Base-by-base conservation (phyloP, 1,139 yeast species). In the Neolecta irregularis region DNA sequence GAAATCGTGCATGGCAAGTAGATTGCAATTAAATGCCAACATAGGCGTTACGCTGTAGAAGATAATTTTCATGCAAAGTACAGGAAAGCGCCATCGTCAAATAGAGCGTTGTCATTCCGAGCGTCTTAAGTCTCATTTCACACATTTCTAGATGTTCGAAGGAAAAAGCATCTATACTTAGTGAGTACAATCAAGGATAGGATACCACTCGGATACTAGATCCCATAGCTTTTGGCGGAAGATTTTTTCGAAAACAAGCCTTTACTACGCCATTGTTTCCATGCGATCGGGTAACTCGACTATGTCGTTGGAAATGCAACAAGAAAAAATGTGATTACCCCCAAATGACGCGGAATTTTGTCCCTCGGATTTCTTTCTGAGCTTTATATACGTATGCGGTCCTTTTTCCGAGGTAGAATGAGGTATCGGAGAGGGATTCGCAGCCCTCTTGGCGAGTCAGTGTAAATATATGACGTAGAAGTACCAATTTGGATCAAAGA, bases 311-410 rank as follows among this genome's bases (percentile, higher is more conserved):
- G 24, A 28, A 13, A 16, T 22, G 5, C 6, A 13, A 12, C 9
- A n/a, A n/a, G n/a, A n/a, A n/a, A n/a, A n/a, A n/a, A n/a, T n/a
- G n/a, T n/a, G n/a, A 74, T 69, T 78, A 78, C 67, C 98, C 98
- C 98, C 98, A 88, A 71, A 88, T 83, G 60, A 91, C 95, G 74
- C 98, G 83, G 71, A 88, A 79, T 74, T 88, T 88, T 58, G 96
- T 71, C 63, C 96, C 96, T 74, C 93, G 80, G 60, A 83, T 68
- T 71, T 85, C 96, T 74, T 85, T 88, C 60, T 79, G 68, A 62
- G 93, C 94, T 71, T 93, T 81, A 94, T 88, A 88, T 58, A 88
- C 96, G 74, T 80, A 88, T 58, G 98, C 98, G 56, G 88, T 77
- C 67, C 94, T 80, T 81, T 88, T 88, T 69, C 98, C 98, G 59